phyloP scores from a whole-genome alignment of 1,284 basidiomycete species.

The Pseudozyma thailandica region DNA sequence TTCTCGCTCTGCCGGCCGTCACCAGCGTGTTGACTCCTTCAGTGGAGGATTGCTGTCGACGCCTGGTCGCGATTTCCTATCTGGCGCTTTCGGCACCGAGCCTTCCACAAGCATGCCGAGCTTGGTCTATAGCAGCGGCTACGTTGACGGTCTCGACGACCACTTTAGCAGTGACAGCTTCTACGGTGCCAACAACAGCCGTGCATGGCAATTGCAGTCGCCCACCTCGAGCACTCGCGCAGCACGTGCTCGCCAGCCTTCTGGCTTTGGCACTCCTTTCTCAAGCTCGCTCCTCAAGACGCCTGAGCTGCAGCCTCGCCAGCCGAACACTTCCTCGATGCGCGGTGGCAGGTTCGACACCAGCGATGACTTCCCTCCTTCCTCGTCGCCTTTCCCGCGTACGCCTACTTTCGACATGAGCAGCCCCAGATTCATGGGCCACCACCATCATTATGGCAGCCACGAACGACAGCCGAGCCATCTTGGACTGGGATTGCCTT shows the following conservation, averaged over 20 bases:
- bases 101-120: conserved; percentile 50
- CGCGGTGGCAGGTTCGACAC: conserved; percentile 25
- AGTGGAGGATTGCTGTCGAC: conserved; percentile 45
- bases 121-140: conserved; percentile 49
- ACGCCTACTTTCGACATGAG: conserved; percentile 52
- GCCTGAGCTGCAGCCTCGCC: conserved; percentile 49
- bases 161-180: conserved; percentile 27
- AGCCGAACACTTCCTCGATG: conserved; percentile 31
- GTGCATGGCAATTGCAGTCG: conserved; percentile 52
- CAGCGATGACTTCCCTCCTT: conserved; percentile 42
- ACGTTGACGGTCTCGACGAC: conserved; percentile 34
- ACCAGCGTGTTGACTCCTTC: conserved; percentile 47
- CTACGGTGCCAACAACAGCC: conserved; percentile 39
- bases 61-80: conserved; percentile 41
- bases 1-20: conserved; percentile 40
- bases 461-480: conserved; percentile 43
- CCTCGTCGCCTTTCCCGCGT: conserved; percentile 52
- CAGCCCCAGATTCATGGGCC: conserved; percentile 38
- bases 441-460: conserved; percentile 12
- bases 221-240: conserved; percentile 52
- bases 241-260: conserved; percentile 38
- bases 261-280: conserved; percentile 41
- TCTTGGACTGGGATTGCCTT: conserved; percentile 39
- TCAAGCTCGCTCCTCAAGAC: conserved; percentile 45
- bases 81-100: conserved; percentile 41